phyloP scores from a whole-genome alignment of 495 filamentous ascomycete species.

The Aspergillus carlsbadensis region DNA sequence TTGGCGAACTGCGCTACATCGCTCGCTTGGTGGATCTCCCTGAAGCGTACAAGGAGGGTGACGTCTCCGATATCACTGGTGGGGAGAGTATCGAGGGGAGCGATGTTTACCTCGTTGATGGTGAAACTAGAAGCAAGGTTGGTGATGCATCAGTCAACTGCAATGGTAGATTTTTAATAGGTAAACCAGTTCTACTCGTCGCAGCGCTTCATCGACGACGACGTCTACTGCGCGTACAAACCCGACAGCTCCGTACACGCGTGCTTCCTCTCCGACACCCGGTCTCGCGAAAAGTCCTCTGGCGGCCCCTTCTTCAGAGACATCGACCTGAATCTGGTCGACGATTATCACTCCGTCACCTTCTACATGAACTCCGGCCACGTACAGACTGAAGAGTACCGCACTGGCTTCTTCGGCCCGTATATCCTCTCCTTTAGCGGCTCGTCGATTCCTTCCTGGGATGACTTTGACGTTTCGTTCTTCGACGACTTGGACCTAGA shows the following conservation, averaged over 20 bases:
- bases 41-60: constrained; percentile 7
- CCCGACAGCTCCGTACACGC: not conserved
- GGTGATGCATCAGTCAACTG: too few species aligned
- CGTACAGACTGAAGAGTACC: constrained; percentile 5
- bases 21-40: constrained; percentile 2
- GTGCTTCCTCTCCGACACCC: not conserved
- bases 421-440: constrained; percentile 9
- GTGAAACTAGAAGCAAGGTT: constrained; percentile 1
- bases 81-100: not conserved
- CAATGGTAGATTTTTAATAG: too few species aligned
- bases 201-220: not conserved
- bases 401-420: constrained; percentile 9
- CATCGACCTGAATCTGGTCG: constrained; percentile 3
- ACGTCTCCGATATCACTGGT: not conserved
- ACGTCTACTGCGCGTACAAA: not conserved
- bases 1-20: constrained; percentile 8
- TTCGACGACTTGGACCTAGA: not conserved
- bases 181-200: not conserved
- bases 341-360: constrained; percentile 1
- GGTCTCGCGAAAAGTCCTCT: constrained; percentile 6
- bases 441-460: not conserved
- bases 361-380: constrained; percentile 12
- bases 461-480: constrained; percentile 7
- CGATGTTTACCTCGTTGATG: constrained; percentile 4
- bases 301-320: constrained; percentile 6